Evolutionary conservation across 2,329 filamentous ascomycete genomes (phyloP), one percentile per base, ranked within the genome.

Genomic region (Colletotrichum tanaceti): DNA sequence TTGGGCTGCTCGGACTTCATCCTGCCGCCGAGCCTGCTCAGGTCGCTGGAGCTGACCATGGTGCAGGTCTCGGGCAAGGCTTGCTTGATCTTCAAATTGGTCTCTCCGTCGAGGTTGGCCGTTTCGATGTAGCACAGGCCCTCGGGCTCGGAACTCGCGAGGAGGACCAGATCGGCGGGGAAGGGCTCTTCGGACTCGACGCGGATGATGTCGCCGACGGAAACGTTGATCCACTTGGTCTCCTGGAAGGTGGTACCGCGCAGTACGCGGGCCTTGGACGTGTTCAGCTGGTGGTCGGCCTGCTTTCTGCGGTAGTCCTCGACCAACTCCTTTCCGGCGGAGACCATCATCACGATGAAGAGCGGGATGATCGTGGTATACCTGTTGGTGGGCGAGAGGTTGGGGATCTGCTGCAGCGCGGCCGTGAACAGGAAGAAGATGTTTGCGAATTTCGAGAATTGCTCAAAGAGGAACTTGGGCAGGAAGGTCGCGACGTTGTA

Each of bases 371-470:
- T 98, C 44, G 97, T 99, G 6, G 96, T 99, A 77, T 94, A 99
- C 79, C 86, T 88, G 81, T 98, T 98, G 11, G 96, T 99, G 9
- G 97, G 96, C 41, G 94, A 97, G 70, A 99, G 91, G 72, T 92
- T 91, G 24, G 96, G 96, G 70, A 99, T 97, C 79, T 99, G 96
- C 83, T 99, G 96, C 53, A 99, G 83, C 47, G 89, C 90, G 18
- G 96, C 94, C 44, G 96, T 99, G 80, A 99, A 98, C 78, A 99
- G 88, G 91, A 99, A 99, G 85, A 99, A 99, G 76, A 99, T 82
- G 81, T 99, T 99, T 84, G 96, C 96, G 80, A 98, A 97, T 84
- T 98, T 99, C 70, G 94, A 98, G 82, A 99, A 99, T 79, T 99
- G 96, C 80, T 99, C 96, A 79, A 95, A 94, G 65, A 99, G 85